Base-by-base conservation (phyloP, 305 asterid genomes). In the Stenogyne calaminthoides region DNA sequence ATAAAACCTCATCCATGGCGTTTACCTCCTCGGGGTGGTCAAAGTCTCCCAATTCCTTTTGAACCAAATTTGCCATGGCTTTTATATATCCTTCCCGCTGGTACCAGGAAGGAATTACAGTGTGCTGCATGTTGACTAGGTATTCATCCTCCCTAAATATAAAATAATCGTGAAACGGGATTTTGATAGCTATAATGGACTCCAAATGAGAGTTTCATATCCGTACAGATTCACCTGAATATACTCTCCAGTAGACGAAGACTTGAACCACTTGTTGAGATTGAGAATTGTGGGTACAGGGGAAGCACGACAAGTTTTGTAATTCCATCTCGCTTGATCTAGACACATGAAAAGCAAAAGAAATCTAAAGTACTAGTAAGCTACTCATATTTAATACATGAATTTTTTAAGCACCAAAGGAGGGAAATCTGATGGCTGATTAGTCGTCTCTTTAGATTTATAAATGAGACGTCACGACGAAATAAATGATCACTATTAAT, bases 251-350 rank as follows among this genome's bases (percentile, higher is more conserved):
- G 84, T 36, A 95, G 87, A 66, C 99, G 95, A 81, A 92, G 98
- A 84, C 98, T 92, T 49, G 99, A 95, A 78, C 99, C 99, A 77
- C 99, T 95, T n/a, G 99, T 95, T 69, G 99, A 95, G 81, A 95
- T 95, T 72, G 99, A 95, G 77, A 95, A 95, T 74, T 95, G 99
- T 54, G 99, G 99, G 85, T 95, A 95, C 39, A 92, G 96, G 54
- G 98, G 98, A 76, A 92, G 97, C 84, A 95, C 99, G 47, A 95
- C 99, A 51, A 95, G 99, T 76, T 89, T 95, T 40, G 94, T 64
- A 62, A 95, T 92, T 57, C 86, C 91, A 80, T 95, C 97, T 63
- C 79, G 83, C 82, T 95, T 95, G 29, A 95, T 95, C 99, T 95
- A 72, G 58, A 76, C 62, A 70, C 57, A 73, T 69, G 61, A 71